These are phyloP conservation scores for Neoscytalidium dimidiatum DNA, from an alignment of 2,329 filamentous ascomycete species.

Conservation along the genomic window DNA sequence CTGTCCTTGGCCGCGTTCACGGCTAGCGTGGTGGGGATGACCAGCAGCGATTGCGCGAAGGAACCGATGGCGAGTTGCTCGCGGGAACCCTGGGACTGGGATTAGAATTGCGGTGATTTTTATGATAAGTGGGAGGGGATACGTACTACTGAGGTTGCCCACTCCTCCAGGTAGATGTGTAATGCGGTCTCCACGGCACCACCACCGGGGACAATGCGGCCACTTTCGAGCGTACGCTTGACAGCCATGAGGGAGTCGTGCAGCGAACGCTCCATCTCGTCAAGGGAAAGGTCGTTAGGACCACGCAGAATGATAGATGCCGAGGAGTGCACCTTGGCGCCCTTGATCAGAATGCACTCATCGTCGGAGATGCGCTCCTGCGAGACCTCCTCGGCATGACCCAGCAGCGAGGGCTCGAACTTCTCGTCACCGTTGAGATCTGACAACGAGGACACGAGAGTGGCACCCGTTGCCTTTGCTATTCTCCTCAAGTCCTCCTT, in stretches of 20 bases:
- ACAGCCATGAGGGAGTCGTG: constrained; percentile 97
- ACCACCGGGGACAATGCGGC: constrained; percentile 93
- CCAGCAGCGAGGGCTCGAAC: constrained; percentile 87
- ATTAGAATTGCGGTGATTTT: background rate
- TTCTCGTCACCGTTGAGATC: constrained; percentile 97
- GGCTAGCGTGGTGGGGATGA: constrained; percentile 94
- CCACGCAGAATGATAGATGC: constrained; percentile 96
- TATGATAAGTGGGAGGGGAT: background rate
- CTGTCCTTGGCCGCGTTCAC: constrained; percentile 97
- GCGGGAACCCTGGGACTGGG: constrained; percentile 66
- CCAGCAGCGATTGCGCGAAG: constrained; percentile 90
- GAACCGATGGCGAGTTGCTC: constrained; percentile 98
- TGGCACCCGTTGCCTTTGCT: constrained; percentile 92
- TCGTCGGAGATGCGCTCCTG: constrained; percentile 99
- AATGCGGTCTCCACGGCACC: constrained; percentile 98
- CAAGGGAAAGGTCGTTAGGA: constrained; percentile 92
- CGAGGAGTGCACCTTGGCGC: constrained; percentile 89
- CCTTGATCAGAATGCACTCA: constrained; percentile 95
- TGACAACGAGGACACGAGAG: constrained; percentile 87
- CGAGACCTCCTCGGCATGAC: constrained; percentile 91
- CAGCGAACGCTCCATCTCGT: constrained; percentile 98
- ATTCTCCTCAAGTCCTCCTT: constrained; percentile 97
- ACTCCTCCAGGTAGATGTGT: constrained; percentile 98
- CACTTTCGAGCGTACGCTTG: constrained; percentile 95
- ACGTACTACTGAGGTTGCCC: constrained; percentile 87